These are phyloP conservation scores for Xerocomus brunneocitrinus DNA, from an alignment of 768 basidiomycete genomes.

Conservation along the genomic window DNA sequence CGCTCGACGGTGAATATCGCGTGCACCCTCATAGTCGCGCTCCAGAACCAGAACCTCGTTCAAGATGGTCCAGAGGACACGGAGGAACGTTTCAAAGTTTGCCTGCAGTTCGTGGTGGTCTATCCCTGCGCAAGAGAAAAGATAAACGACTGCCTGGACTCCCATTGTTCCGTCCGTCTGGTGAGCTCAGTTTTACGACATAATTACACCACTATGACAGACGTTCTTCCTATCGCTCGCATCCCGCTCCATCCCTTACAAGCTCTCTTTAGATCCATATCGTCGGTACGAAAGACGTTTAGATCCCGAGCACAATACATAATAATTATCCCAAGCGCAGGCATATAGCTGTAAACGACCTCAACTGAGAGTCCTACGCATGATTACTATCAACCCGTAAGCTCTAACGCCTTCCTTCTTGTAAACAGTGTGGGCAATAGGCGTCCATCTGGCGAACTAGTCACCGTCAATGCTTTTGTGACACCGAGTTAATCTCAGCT, in stretches of 20 bases:
- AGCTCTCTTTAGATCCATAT: background rate
- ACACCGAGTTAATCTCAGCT: constrained; percentile 1
- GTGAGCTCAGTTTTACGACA: constrained; percentile 30
- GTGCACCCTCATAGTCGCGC: background rate
- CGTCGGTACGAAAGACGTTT: background rate
- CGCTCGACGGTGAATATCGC: constrained; percentile 5
- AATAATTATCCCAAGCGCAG: constrained; percentile 9
- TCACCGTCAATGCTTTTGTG: constrained; percentile 14
- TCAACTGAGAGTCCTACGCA: constrained; percentile 15
- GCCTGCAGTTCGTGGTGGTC: background rate
- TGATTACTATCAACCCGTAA: constrained; percentile 1
- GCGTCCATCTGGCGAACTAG: constrained; percentile 35
- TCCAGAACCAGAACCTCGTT: constrained; percentile 1
- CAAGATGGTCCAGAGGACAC: background rate
- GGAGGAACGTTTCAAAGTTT: too few relatives aligned
- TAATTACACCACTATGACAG: constrained; percentile 27
- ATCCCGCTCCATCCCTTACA: constrained; percentile 1
- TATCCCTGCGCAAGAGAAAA: constrained; percentile 6
- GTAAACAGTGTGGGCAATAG: constrained; percentile 31
- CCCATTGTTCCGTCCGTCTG: constrained; percentile 16
- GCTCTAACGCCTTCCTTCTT: constrained; percentile 8
- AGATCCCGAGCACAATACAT: constrained; percentile 5
- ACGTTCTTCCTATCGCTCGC: constrained; percentile 7
- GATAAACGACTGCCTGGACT: constrained; percentile 1
- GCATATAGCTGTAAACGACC: constrained; percentile 19